A percentile compares a stretch with the other conserved stretches of the same genome.
phyloP scores from a whole-genome alignment of 805 yeast genomes.

The Sugiyamaella boreocaroliniensis region DNA sequence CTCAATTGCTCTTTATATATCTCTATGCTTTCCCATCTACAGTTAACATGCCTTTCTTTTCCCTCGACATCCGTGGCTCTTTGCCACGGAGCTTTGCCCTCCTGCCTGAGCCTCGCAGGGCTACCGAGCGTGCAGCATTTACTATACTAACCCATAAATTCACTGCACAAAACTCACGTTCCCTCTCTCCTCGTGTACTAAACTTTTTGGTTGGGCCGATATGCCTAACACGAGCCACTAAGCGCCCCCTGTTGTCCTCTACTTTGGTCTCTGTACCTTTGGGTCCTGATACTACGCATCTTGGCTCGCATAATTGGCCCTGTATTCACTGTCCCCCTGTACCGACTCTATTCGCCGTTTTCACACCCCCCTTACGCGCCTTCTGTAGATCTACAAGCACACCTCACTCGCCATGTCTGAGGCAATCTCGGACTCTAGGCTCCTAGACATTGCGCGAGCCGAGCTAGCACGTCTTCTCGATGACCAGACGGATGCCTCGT shows the following conservation, averaged over 20 bases:
- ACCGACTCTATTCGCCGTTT: background rate
- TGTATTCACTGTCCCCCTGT: background rate
- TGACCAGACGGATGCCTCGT: background rate
- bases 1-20: too few relatives aligned
- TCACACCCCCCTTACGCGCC: background rate
- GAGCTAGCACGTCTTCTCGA: slow-evolving; percentile 4
- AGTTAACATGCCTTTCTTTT: too few relatives aligned
- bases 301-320: too few relatives aligned
- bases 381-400: background rate
- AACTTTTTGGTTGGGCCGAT: background rate
- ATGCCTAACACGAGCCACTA: background rate
- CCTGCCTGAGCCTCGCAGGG: background rate
- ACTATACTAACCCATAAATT: background rate
- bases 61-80: too few relatives aligned
- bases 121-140: background rate
- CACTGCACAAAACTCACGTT: background rate
- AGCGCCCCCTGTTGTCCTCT: background rate
- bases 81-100: background rate
- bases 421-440: slow-evolving; percentile 1
- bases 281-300: background rate
- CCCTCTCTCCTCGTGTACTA: background rate
- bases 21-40: background rate
- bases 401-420: background rate
- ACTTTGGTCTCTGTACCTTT: too few relatives aligned
- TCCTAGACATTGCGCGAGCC: slow-evolving; percentile 7